phyloP scores from a whole-genome alignment of 768 basidiomycete genomes.

The Fistulinella prunicolor region DNA sequence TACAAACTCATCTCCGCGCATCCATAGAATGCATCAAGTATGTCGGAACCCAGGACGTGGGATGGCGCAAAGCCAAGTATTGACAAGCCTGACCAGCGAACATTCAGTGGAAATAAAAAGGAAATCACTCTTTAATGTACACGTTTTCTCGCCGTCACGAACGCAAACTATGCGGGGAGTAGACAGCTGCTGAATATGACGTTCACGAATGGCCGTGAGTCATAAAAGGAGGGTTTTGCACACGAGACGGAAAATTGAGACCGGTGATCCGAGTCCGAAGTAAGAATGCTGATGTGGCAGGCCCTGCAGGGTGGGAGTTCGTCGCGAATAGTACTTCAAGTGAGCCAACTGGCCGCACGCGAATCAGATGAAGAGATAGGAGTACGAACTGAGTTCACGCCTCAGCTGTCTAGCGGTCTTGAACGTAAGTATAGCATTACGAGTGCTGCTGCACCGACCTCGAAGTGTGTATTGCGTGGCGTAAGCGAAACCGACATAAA shows the following conservation, averaged over 20 bases:
- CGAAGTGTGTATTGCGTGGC: no score
- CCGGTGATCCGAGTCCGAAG: background rate
- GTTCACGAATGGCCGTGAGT: background rate
- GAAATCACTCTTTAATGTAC: constrained; percentile 14
- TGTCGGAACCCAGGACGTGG: background rate
- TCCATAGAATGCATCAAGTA: constrained; percentile 2
- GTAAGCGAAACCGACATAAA: no score
- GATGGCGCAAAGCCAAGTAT: background rate
- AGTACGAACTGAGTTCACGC: constrained; percentile 6
- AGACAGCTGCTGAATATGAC: background rate
- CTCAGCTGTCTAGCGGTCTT: constrained; percentile 4
- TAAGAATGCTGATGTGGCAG: background rate
- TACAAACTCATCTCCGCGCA: constrained; percentile 28
- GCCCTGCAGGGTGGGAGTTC: constrained; percentile 4
- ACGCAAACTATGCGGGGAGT: constrained; percentile 16
- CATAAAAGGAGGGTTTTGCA: background rate
- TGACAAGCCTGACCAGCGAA: constrained; percentile 5
- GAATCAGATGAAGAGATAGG: constrained; percentile 20
- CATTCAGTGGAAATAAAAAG: constrained; percentile 21
- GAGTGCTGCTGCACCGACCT: background rate
- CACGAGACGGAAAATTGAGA: background rate
- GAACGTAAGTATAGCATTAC: background rate
- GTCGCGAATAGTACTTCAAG: constrained; percentile 3
- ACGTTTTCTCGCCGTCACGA: constrained; percentile 12
- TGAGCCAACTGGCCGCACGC: constrained; percentile 1